phyloP scores from a whole-genome alignment of 768 basidiomycete genomes.

The Russula griseocarnosa region DNA sequence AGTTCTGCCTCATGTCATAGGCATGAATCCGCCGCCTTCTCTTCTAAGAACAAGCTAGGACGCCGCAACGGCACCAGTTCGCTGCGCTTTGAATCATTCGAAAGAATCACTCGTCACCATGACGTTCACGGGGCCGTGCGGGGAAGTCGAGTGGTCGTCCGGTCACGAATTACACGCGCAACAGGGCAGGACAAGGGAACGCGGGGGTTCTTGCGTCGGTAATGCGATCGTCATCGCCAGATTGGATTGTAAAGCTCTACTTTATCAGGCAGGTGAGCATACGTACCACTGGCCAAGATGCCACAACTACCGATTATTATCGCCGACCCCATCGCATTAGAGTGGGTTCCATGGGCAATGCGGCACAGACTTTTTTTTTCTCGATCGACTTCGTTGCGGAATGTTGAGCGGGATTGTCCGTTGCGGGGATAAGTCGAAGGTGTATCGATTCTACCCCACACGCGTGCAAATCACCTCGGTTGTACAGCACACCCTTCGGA shows the following conservation, averaged over 20 bases:
- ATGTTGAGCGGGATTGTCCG: not conserved
- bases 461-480: not conserved
- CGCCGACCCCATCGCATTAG: not conserved
- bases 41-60: not conserved
- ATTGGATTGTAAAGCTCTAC: not conserved
- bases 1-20: slow-evolving; percentile 11
- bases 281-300: too few relatives aligned
- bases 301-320: not conserved
- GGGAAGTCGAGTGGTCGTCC: not conserved
- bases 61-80: not conserved
- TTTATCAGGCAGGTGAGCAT: not conserved
- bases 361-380: not conserved
- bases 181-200: not conserved
- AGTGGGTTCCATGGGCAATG: not conserved
- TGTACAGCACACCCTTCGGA: not conserved
- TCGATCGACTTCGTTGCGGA: not conserved
- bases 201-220: not conserved
- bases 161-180: slow-evolving; percentile 6
- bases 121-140: not conserved
- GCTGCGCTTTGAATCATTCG: not conserved
- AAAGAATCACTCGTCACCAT: not conserved
- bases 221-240: not conserved
- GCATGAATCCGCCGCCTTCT: not conserved
- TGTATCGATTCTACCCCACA: not conserved
- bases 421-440: not conserved